These are phyloP conservation scores for Lecanicillium sp. DNA, from an alignment of 2,329 filamentous ascomycete species.

Conservation along the genomic window DNA sequence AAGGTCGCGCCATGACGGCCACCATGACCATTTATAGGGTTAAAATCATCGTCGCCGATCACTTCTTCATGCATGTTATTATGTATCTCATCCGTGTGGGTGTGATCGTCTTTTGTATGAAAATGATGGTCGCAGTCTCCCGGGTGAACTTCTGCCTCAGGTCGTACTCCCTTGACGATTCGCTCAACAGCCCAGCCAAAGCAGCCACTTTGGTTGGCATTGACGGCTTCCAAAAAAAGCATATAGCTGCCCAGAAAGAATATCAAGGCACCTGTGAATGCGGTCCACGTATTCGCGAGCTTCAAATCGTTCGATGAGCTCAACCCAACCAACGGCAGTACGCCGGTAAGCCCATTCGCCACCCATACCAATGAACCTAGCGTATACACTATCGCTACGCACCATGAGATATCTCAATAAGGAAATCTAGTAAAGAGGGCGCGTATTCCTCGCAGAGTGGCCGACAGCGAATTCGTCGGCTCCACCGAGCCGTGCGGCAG, in stretches of 20 bases:
- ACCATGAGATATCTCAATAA: slow-evolving; percentile 7
- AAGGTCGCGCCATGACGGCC: slow-evolving; percentile 4
- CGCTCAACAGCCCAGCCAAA: slow-evolving; percentile 8
- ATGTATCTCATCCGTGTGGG: too few relatives aligned
- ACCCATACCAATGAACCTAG: slow-evolving; percentile 4
- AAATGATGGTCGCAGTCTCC: slow-evolving; percentile 1
- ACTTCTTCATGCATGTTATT: too few relatives aligned
- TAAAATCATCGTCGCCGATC: neutral
- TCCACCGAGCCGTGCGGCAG: neutral
- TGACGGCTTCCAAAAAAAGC: slow-evolving; percentile 6
- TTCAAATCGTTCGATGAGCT: neutral
- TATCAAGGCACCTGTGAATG: slow-evolving; percentile 1
- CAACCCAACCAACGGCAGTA: neutral
- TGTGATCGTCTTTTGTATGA: neutral
- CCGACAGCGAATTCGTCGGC: neutral
- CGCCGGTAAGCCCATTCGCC: neutral
- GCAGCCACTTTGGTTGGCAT: slow-evolving; percentile 3
- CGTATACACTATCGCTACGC: slow-evolving; percentile 5
- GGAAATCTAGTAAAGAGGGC: slow-evolving; percentile 3
- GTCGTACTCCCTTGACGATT: neutral
- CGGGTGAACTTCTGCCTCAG: neutral
- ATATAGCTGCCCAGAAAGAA: slow-evolving; percentile 3
- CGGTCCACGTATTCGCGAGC: slow-evolving; percentile 1
- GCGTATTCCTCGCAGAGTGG: neutral
- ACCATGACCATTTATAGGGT: slow-evolving; percentile 2